These are phyloP conservation scores for Alternaria ethzedia DNA, from an alignment of 2,329 filamentous ascomycete species.

Conservation along the genomic window DNA sequence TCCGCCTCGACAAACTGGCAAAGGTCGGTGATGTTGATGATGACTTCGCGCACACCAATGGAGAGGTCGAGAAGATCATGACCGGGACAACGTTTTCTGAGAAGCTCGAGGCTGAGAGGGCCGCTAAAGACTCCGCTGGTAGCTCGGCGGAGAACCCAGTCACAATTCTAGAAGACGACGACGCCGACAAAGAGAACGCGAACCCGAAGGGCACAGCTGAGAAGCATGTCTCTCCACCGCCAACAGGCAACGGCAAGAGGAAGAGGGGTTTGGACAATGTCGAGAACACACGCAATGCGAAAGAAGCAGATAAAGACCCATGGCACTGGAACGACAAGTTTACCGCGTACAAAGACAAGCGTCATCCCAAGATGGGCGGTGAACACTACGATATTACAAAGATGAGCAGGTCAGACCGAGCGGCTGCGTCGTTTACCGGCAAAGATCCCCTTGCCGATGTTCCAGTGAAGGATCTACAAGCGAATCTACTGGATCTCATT, in stretches of 20 bases:
- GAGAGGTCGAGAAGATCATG: background rate
- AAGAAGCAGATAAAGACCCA: slow-evolving; percentile 10
- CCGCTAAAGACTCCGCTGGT: background rate
- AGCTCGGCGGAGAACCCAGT: background rate
- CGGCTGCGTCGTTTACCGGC: slow-evolving; percentile 7
- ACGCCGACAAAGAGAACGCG: slow-evolving; percentile 11
- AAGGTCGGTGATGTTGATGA: background rate
- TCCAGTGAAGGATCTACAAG: slow-evolving; percentile 8
- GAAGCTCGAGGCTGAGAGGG: background rate
- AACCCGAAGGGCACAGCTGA: background rate
- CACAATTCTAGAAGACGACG: background rate
- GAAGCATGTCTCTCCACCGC: background rate
- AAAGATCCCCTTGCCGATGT: slow-evolving; percentile 23
- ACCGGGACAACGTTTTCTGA: background rate
- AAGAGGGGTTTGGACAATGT: background rate
- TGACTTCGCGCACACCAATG: background rate
- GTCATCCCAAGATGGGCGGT: slow-evolving; percentile 7
- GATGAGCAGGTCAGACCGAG: slow-evolving; percentile 18
- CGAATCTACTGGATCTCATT: slow-evolving; percentile 9
- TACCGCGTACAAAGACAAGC: slow-evolving; percentile 10
- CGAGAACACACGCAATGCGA: background rate
- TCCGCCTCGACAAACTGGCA: slow-evolving; percentile 15
- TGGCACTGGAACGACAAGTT: slow-evolving; percentile 21
- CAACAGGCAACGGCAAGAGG: background rate
- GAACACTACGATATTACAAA: slow-evolving; percentile 31